Evolutionary conservation across 176 grass and related monocot species (phyloP), one percentile per base, ranked within the genome.

Genomic region (Poa pratensis): DNA sequence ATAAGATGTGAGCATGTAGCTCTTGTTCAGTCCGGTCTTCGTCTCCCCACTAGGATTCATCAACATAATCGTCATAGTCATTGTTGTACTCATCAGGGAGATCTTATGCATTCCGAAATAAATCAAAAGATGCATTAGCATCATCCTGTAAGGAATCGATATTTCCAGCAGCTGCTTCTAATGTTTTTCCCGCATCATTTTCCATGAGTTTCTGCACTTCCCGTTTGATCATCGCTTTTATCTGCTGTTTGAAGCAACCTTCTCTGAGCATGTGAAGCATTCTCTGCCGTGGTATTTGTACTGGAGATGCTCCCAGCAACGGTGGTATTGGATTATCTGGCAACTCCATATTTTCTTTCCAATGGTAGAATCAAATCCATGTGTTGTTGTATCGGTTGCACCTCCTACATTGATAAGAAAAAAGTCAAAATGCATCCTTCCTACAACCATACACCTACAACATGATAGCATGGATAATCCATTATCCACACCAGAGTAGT

Each of bases 1-100:
- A 92, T 66, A 98, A 83, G 77, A 98, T 95, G 81, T 95, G 93
- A 65, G 96, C 88, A 88, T 98, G 91, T 77, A 98, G 96, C 48
- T 79, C 45, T 50, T 86, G 79, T 85, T 98, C 96, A 74, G 62
- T 98, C 93, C 93, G 95, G 64, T 95, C 93, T 82, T 98, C 96
- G 46, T 98, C 91, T 48, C 96, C 96, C 96, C 96, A 98, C 83
- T 62, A 68, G 46, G 82, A 8, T 13, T 88, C 74, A 72, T 88
- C 64, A 65, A 85, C 80, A 62, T 90, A 86, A 34, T 94, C 86
- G 69, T 91, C 89, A 59, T 88, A 85, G 65, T 94, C 76, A 79
- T 90, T 91, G 75, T 80, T 72, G 39, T 86, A 85, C 86, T 86
- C 75, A 43, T 80, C 82, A 80, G 86, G 87, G 14, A 86, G 87